Evolutionary conservation across 164 flowering plant genomes (phyloP), one percentile per base, ranked within the genome.

Genomic region (Liquidambar formosana): DNA sequence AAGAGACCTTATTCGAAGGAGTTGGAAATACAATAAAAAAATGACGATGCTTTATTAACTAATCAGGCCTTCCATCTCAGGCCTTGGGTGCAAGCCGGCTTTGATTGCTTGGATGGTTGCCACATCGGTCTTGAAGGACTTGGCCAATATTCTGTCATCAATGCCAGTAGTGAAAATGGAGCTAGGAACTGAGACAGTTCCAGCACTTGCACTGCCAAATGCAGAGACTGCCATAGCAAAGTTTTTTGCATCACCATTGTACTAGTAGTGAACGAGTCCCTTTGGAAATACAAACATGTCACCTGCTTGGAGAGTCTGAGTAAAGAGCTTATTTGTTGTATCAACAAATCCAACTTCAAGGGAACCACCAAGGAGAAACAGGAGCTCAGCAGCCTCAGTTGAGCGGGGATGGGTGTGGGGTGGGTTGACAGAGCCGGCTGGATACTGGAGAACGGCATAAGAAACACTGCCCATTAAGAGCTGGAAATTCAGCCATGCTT

Each of bases 311-410:
- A 57, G 61, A 23, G 61, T 4, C 33, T 25, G 61, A 57, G 33
- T 57, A 38, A 23, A 25, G 15, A 57, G 61, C 61, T n/a, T n/a
- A n/a, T n/a, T 5, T n/a, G n/a, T n/a, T n/a, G n/a, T n/a, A n/a
- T n/a, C n/a, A n/a, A n/a, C n/a, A n/a, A n/a, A n/a, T n/a, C 61
- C 61, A 57, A 57, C 61, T 22, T 57, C 61, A 57, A 57, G 61
- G 22, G 33, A 23, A 25, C 33, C 61, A 1, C 16, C 19, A 22
- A 57, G 33, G 11, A 57, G 33, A 22, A 57, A 57, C 8, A 57
- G 61, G 14, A 57, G 61, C 61, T 57, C 61, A 22, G 61, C 61
- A 12, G 61, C 23, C 23, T n/a, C 23, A 5, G n/a, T n/a, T n/a
- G n/a, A n/a, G n/a, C n/a, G n/a, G n/a, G n/a, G n/a, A n/a, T n/a